phyloP scores from a whole-genome alignment of 1,284 basidiomycete species.

The Leccinum pallidistipes region DNA sequence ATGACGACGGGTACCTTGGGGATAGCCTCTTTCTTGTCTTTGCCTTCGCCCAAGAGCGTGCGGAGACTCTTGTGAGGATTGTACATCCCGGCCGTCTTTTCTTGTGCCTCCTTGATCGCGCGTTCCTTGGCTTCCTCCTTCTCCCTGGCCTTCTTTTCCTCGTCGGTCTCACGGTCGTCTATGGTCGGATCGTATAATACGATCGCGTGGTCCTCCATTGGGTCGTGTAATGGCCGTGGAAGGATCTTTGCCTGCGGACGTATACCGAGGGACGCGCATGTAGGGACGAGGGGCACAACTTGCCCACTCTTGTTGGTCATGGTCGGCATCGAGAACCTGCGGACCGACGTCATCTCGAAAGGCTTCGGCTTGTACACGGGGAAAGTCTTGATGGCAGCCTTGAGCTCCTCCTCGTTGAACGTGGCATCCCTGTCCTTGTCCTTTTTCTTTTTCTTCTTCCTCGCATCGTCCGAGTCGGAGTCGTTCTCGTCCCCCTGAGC shows the following conservation, averaged over 20 bases:
- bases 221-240: slow-evolving; percentile 92
- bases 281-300: slow-evolving; percentile 60
- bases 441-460: slow-evolving; percentile 61
- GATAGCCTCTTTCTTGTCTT: slow-evolving; percentile 62
- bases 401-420: slow-evolving; percentile 59
- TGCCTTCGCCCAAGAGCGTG: slow-evolving; percentile 77
- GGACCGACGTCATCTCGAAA: slow-evolving; percentile 54
- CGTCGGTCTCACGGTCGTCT: slow-evolving; percentile 87
- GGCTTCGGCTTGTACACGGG: slow-evolving; percentile 87
- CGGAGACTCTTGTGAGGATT: slow-evolving; percentile 94
- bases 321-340: slow-evolving; percentile 83
- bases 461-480: slow-evolving; percentile 49
- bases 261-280: slow-evolving; percentile 83
- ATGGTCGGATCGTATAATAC: slow-evolving; percentile 97
- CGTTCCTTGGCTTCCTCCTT: slow-evolving; percentile 69
- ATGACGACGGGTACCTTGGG: slow-evolving; percentile 96
- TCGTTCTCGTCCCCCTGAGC: slow-evolving; percentile 47
- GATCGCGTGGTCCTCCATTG: slow-evolving; percentile 97
- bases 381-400: slow-evolving; percentile 69
- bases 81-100: slow-evolving; percentile 68
- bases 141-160: slow-evolving; percentile 69
- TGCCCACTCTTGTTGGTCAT: slow-evolving; percentile 85
- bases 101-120: slow-evolving; percentile 62
- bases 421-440: slow-evolving; percentile 50
- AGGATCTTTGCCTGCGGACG: slow-evolving; percentile 82